Evolutionary conservation across 2,329 filamentous ascomycete genomes (phyloP).

Genomic region (Ophiostoma populinum): DNA sequence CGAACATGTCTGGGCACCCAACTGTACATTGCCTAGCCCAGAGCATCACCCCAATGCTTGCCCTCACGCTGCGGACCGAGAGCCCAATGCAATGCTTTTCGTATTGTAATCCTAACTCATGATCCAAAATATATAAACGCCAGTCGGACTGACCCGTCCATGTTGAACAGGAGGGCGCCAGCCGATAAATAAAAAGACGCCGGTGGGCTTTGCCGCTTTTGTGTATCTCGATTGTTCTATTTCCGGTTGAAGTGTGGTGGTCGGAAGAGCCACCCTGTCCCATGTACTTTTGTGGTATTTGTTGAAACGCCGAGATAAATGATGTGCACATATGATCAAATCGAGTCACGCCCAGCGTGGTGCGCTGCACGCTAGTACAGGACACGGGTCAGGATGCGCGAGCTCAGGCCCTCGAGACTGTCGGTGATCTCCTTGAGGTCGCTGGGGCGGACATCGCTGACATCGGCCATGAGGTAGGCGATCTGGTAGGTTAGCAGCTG

Average conservation of each 20-base stretch:
- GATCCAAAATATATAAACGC: neutral
- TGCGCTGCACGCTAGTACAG: constrained; percentile 22
- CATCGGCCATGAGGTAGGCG: constrained; percentile 95
- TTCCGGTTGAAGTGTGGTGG: too few species aligned
- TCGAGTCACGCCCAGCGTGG: too few species aligned
- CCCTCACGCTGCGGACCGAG: too few species aligned
- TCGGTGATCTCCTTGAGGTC: constrained; percentile 81
- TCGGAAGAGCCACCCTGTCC: too few species aligned
- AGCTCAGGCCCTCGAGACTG: constrained; percentile 62
- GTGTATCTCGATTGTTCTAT: constrained; percentile 1
- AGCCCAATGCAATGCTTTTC: too few species aligned
- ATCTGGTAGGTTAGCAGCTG: constrained; percentile 9
- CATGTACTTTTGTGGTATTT: constrained; percentile 2
- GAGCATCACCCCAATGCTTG: too few species aligned
- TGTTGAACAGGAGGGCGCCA: constrained; percentile 12
- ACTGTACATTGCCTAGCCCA: too few species aligned
- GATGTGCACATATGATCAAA: too few species aligned
- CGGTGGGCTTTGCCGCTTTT: constrained; percentile 3
- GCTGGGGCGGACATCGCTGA: constrained; percentile 64
- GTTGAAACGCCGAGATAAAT: too few species aligned
- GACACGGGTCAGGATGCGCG: constrained; percentile 29
- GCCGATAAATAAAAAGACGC: constrained; percentile 2
- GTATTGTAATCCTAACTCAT: too few species aligned
- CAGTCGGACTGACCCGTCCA: constrained; percentile 10
- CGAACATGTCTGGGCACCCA: too few species aligned